Base-by-base conservation (phyloP, 2,329 filamentous ascomycete genomes). In the Fusarium sp. region DNA sequence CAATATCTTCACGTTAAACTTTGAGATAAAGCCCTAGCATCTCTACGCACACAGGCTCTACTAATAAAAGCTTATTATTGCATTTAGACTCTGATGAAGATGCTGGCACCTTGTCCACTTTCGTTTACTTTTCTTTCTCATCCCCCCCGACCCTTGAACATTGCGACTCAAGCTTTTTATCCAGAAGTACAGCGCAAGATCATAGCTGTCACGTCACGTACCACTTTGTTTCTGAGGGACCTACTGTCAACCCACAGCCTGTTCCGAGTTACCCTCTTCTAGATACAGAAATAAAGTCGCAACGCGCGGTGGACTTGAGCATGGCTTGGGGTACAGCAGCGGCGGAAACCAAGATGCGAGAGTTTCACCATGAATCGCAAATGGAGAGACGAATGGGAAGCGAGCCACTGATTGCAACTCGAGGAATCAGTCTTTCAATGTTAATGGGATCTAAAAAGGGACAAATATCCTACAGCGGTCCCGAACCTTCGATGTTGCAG, bases 1-100 rank as follows among this genome's bases (percentile, higher is more conserved):
- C 12, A 2, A 8, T 8, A 1, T 30, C 3, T 6, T 6, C 4
- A 9, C 10, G 3, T 30, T 30, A 30, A n/a, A 8, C 20, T 16
- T 47, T 6, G 6, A 6, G 20, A 30, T 5, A 10, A 30, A 30
- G 4, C 20, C 26, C 28, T 47, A 7, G 12, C 3, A 12, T 47
- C 20, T 3, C 15, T 22, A 15, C 18, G 14, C 9, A n/a, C n/a
- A n/a, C n/a, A n/a, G n/a, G n/a, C n/a, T n/a, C n/a, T n/a, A n/a
- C n/a, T n/a, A n/a, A n/a, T n/a, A n/a, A n/a, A 12, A 42, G 9
- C n/a, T 24, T 7, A 16, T 18, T 18, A 11, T 7, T 15, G 10
- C 6, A 22, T 15, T 24, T 24, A 3, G 16, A 26, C 7, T 41
- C 39, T 11, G 14, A 26, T 44, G 20, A 26, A 2, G 11, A 7